These are phyloP conservation scores for Ophiostoma triangulosporum DNA, from an alignment of 2,329 filamentous ascomycete genomes.

Conservation along the genomic window DNA sequence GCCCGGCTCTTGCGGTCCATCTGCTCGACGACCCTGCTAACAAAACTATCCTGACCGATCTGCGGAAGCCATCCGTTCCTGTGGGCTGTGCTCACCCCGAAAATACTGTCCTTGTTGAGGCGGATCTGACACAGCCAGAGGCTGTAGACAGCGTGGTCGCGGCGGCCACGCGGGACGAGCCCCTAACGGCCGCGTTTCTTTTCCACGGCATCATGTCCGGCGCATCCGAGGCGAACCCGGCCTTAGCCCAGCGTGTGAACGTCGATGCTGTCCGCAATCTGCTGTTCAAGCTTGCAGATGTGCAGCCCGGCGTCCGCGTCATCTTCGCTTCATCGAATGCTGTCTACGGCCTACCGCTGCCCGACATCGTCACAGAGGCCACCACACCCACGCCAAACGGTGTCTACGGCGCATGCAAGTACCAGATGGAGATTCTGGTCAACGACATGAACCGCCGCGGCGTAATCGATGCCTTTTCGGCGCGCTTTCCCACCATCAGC, in stretches of 20 bases:
- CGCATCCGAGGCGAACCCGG: slow-evolving; percentile 47
- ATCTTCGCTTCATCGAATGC: slow-evolving; percentile 50
- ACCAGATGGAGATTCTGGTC: slow-evolving; percentile 46
- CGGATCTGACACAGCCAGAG: slow-evolving; percentile 30
- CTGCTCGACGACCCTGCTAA: slow-evolving; percentile 28
- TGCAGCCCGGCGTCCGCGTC: slow-evolving; percentile 40
- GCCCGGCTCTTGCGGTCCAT: slow-evolving; percentile 24
- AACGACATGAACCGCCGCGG: slow-evolving; percentile 50
- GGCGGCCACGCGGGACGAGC: slow-evolving; percentile 22
- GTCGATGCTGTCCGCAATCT: slow-evolving; percentile 43
- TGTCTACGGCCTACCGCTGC: slow-evolving; percentile 47
- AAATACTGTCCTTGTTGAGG: slow-evolving; percentile 34
- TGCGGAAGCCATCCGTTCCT: slow-evolving; percentile 38
- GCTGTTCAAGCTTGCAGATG: slow-evolving; percentile 32
- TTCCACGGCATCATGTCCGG: slow-evolving; percentile 58
- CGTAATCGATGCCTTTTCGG: slow-evolving; percentile 41
- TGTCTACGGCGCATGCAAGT: slow-evolving; percentile 50
- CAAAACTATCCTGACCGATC: slow-evolving; percentile 35
- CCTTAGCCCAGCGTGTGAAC: slow-evolving; percentile 46
- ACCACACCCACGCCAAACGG: slow-evolving; percentile 45
- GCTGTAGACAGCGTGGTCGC: slow-evolving; percentile 28
- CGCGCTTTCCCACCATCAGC: slow-evolving; percentile 48
- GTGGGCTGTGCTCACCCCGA: slow-evolving; percentile 31
- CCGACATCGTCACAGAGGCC: slow-evolving; percentile 34
- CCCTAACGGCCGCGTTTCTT: slow-evolving; percentile 41